Evolutionary conservation across 345 rosid genomes (phyloP).

Genomic region (Aquilaria yunnanensis): DNA sequence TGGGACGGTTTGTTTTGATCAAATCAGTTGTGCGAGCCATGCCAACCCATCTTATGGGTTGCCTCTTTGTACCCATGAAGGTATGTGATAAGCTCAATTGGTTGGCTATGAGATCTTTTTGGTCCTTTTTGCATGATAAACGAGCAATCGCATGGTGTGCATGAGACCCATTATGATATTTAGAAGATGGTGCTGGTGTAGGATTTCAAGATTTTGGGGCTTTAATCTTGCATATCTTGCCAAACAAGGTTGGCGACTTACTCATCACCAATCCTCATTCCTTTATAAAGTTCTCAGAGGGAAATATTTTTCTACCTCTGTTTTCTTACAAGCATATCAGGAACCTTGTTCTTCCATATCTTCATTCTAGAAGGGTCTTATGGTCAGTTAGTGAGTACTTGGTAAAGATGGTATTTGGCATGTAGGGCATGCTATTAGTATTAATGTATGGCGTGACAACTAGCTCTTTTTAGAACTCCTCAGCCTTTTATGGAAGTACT

Average conservation of each 20-base stretch:
- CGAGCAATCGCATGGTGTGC: background rate
- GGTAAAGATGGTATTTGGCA: no score
- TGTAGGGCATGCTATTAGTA: no score
- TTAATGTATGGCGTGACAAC: no score
- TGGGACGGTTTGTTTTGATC: background rate
- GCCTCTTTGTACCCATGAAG: background rate
- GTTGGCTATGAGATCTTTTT: background rate
- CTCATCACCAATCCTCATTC: background rate
- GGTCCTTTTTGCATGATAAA: background rate
- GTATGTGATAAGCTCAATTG: no score
- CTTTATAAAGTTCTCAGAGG: background rate
- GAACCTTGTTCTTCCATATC: no score
- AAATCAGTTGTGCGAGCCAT: background rate
- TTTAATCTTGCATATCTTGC: no score
- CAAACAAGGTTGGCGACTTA: background rate
- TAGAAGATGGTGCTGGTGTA: background rate
- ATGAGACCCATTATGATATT: background rate
- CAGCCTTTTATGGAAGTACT: no score
- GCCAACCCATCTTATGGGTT: background rate
- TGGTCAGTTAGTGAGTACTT: no score
- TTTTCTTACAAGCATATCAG: no score
- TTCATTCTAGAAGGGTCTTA: no score
- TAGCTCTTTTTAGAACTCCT: no score
- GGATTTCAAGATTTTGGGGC: background rate
- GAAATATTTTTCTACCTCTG: no score